phyloP scores from a whole-genome alignment of 257 asterid species.

The Ilex asprella region DNA sequence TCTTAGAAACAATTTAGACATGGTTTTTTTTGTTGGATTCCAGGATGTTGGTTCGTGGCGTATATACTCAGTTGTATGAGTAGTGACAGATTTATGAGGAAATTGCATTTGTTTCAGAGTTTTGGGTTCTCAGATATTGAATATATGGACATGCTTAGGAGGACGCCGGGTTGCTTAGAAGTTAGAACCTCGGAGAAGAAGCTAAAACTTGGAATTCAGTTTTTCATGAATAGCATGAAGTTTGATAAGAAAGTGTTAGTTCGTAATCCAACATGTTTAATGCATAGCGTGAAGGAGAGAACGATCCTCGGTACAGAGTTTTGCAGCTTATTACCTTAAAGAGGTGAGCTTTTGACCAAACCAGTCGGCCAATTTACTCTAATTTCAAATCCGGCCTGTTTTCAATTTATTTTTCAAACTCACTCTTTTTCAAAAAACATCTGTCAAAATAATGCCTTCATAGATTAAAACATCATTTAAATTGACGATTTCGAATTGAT shows the following conservation, averaged over 20 bases:
- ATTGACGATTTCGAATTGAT: too few relatives aligned
- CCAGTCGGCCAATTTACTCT: too few relatives aligned
- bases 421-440: too few relatives aligned
- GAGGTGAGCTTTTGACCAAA: too few relatives aligned
- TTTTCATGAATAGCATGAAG: slow-evolving; percentile 18
- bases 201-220: slow-evolving; percentile 15
- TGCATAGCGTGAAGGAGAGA: slow-evolving; percentile 22
- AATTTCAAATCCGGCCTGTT: too few relatives aligned
- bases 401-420: too few relatives aligned
- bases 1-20: slow-evolving; percentile 10
- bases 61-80: slow-evolving; percentile 10
- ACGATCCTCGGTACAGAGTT: slow-evolving; percentile 21
- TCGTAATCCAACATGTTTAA: slow-evolving; percentile 4
- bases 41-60: slow-evolving; percentile 22
- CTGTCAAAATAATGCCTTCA: too few relatives aligned
- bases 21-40: slow-evolving; percentile 26
- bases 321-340: slow-evolving; percentile 12
- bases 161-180: slow-evolving; percentile 10
- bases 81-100: slow-evolving; percentile 9
- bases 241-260: slow-evolving; percentile 10
- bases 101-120: slow-evolving; percentile 12
- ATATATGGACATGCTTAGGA: slow-evolving; percentile 22
- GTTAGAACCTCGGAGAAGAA: slow-evolving; percentile 11
- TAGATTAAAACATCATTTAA: too few relatives aligned
- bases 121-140: slow-evolving; percentile 18